Evolutionary conservation across 352 stramenopile genomes (phyloP).

Genomic region (Phytophthora melonis): DNA sequence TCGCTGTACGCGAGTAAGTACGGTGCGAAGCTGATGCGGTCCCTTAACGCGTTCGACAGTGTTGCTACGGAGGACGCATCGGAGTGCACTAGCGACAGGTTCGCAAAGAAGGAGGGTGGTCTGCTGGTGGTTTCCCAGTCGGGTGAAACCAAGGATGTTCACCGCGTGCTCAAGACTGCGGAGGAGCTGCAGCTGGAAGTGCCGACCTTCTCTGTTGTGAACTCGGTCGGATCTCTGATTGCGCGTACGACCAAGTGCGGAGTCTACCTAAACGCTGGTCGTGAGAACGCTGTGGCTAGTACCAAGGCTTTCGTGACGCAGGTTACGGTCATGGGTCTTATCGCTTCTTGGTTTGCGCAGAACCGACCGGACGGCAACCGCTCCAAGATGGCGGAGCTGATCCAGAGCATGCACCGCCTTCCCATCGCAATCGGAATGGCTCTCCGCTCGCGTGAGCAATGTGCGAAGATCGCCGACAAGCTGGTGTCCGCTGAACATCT

Average conservation of each 20-base stretch:
- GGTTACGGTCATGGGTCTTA: constrained; percentile 92
- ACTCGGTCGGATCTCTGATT: constrained; percentile 98
- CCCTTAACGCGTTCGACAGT: constrained; percentile 94
- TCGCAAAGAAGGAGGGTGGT: constrained; percentile 88
- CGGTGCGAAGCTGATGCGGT: constrained; percentile 97
- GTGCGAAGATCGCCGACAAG: constrained; percentile 88
- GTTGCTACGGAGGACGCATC: constrained; percentile 93
- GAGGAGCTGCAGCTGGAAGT: constrained; percentile 75
- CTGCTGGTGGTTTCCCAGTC: constrained; percentile 98
- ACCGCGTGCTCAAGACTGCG: constrained; percentile 93
- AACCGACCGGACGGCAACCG: constrained; percentile 85
- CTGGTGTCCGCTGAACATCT: constrained; percentile 93
- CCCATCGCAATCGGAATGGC: constrained; percentile 99
- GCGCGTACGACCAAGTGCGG: constrained; percentile 94
- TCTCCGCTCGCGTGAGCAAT: constrained; percentile 93
- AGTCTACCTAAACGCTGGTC: constrained; percentile 98
- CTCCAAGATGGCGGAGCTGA: constrained; percentile 90
- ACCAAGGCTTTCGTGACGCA: constrained; percentile 99
- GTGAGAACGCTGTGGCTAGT: constrained; percentile 98
- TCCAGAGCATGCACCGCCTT: constrained; percentile 96
- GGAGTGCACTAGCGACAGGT: constrained; percentile 91
- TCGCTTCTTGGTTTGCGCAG: constrained; percentile 94
- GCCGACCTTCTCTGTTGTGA: constrained; percentile 95
- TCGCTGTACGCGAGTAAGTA: constrained; percentile 96
- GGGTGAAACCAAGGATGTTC: constrained; percentile 98